Conservation (phyloP, 805 yeast species). For the Candida schatavii region DNA sequence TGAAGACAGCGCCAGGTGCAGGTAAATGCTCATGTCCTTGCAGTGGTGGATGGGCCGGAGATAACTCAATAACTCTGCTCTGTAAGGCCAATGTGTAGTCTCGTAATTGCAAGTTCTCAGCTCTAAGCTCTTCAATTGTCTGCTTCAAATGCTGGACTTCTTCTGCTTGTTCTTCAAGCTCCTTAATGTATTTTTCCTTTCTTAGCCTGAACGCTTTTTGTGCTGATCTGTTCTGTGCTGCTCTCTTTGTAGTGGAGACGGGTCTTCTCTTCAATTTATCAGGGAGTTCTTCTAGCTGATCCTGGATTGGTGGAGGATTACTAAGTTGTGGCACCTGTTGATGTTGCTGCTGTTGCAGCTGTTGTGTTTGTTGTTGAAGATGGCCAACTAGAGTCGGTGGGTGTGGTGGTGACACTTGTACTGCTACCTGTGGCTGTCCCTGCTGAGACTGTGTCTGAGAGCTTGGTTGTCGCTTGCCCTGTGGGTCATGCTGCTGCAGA, state of each 20-base stretch:
- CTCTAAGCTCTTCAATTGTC: conserved; percentile 62
- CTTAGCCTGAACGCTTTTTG: conserved; percentile 89
- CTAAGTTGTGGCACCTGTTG: background rate
- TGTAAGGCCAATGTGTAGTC: conserved; percentile 72
- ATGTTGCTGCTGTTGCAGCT: conserved; percentile 9
- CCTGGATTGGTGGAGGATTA: background rate
- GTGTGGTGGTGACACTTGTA: conserved; percentile 9
- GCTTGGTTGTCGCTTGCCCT: conserved; percentile 8
- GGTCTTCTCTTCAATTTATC: conserved; percentile 30
- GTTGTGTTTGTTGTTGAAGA: background rate
- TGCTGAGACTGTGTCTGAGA: conserved; percentile 6
- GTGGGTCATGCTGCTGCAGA: conserved; percentile 14
- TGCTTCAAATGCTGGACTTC: conserved; percentile 62
- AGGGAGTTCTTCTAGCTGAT: conserved; percentile 8
- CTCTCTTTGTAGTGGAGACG: conserved; percentile 71
- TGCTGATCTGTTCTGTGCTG: conserved; percentile 88
- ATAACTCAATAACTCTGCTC: conserved; percentile 55
- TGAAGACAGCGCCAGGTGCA: conserved; percentile 29
- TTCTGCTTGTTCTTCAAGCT: conserved; percentile 67
- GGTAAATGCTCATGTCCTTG: conserved; percentile 36
- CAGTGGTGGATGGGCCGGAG: conserved; percentile 15
- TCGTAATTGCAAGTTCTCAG: conserved; percentile 68
- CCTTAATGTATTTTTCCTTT: conserved; percentile 76
- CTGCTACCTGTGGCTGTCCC: conserved; percentile 9
- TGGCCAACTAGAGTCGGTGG: no score